Percentiles rank a stretch among this genome's conserved stretches.
These are phyloP conservation scores for Leonotis leonurus DNA, from an alignment of 257 asterid species.

Conservation along the genomic window DNA sequence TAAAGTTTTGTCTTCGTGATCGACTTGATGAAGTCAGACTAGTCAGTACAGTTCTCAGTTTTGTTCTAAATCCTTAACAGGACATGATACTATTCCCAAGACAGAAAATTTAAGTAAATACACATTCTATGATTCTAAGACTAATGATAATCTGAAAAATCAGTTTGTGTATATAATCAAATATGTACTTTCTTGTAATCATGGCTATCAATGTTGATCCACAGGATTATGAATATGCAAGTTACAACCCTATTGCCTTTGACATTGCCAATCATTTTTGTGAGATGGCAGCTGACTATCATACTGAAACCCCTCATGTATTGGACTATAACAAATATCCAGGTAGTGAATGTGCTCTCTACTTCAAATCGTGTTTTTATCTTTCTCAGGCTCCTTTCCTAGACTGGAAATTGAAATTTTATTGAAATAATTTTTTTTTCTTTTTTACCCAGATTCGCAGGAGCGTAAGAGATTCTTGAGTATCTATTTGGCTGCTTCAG, in stretches of 20 bases:
- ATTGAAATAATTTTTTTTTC: too few relatives aligned
- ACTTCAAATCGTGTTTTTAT: not conserved
- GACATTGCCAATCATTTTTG: conserved; percentile 92
- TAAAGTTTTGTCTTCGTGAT: not conserved
- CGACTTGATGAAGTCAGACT: not conserved
- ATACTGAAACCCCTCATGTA: conserved; percentile 80
- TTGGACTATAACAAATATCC: conserved; percentile 76
- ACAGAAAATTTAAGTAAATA: too few relatives aligned
- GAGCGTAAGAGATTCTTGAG: conserved; percentile 68
- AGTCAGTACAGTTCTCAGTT: not conserved
- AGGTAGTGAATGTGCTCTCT: conserved; percentile 29
- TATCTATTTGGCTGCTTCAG: conserved; percentile 52
- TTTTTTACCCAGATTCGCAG: conserved; percentile 40
- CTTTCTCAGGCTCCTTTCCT: too few relatives aligned
- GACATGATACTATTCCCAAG: conserved; percentile 1
- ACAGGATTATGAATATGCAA: conserved; percentile 87
- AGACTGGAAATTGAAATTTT: not conserved
- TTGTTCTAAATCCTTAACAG: too few relatives aligned
- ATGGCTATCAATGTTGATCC: conserved; percentile 1
- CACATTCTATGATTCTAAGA: not conserved
- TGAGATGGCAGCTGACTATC: conserved; percentile 96
- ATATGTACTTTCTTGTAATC: conserved; percentile 6
- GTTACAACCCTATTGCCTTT: conserved; percentile 75
- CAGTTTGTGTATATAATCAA: not conserved
- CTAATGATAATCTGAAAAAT: not conserved